These are phyloP conservation scores for Globisporangium rhizosaccharum DNA, from an alignment of 352 stramenopile genomes.

Conservation along the genomic window DNA sequence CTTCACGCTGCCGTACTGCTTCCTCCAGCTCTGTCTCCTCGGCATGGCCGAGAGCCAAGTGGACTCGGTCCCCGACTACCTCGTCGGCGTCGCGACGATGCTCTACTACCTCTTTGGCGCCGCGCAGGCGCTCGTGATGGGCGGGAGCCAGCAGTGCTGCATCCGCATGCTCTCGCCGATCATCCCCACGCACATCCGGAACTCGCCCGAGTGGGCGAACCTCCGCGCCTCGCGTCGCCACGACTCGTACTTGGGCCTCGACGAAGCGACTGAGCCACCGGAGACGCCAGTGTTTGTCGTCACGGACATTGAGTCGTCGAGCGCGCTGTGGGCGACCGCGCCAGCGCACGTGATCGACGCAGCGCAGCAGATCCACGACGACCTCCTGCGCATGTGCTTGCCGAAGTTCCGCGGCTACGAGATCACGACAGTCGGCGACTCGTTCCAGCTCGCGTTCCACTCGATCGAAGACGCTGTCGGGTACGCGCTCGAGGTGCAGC, in stretches of 20 bases:
- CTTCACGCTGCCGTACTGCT: conserved; percentile 56
- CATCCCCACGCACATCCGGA: conserved; percentile 44
- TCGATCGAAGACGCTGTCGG: conserved; percentile 46
- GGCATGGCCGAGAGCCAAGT: conserved; percentile 30
- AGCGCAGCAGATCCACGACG: conserved; percentile 56
- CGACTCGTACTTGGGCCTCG: conserved; percentile 30
- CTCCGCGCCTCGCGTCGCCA: conserved; percentile 15
- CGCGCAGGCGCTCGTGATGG: conserved; percentile 31
- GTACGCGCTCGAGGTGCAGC: conserved; percentile 65
- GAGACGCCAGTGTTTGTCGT: conserved; percentile 62
- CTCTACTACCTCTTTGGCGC: conserved; percentile 64
- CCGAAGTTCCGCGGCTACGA: conserved; percentile 62
- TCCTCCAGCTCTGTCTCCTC: conserved; percentile 44
- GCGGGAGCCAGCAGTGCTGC: conserved; percentile 38
- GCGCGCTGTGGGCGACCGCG: conserved; percentile 55
- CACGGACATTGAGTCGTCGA: conserved; percentile 77
- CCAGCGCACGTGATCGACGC: conserved; percentile 51
- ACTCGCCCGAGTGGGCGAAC: conserved; percentile 23
- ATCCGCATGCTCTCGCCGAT: conserved; percentile 44
- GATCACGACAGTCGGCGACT: conserved; percentile 68
- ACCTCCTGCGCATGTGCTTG: conserved; percentile 45
- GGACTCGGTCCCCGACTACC: conserved; percentile 45
- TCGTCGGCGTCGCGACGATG: conserved; percentile 49
- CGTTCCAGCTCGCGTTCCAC: conserved; percentile 76
- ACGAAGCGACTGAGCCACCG: conserved; percentile 21